Evolutionary conservation across 2,329 filamentous ascomycete genomes (phyloP).

Genomic region (Plenodomus lindquistii): DNA sequence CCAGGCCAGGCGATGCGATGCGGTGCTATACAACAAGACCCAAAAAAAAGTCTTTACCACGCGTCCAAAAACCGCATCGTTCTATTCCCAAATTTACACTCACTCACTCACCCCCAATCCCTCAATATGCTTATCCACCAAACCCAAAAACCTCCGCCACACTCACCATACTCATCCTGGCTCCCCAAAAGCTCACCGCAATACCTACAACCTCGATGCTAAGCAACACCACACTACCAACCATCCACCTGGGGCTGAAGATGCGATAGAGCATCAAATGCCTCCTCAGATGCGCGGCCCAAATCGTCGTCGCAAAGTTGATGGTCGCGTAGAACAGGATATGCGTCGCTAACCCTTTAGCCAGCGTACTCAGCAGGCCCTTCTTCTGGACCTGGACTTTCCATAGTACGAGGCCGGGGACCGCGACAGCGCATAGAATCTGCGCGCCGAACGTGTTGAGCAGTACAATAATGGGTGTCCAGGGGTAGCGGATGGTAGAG

Average conservation of each 20-base stretch:
- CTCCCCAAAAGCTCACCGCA: slow-evolving; percentile 70
- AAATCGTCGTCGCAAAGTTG: slow-evolving; percentile 83
- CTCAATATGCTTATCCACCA: slow-evolving; percentile 8
- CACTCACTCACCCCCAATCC: neutral
- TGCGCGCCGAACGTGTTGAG: slow-evolving; percentile 90
- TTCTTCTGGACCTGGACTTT: slow-evolving; percentile 77
- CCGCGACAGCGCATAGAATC: slow-evolving; percentile 76
- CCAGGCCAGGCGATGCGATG: neutral
- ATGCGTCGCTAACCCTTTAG: slow-evolving; percentile 73
- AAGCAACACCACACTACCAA: slow-evolving; percentile 71
- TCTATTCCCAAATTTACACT: too few relatives aligned
- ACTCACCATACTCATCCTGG: slow-evolving; percentile 75
- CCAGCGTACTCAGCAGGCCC: slow-evolving; percentile 67
- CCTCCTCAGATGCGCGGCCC: slow-evolving; percentile 82
- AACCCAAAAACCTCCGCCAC: slow-evolving; percentile 84
- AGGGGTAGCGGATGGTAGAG: slow-evolving; percentile 81
- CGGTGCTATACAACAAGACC: slow-evolving; percentile 2
- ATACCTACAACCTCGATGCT: slow-evolving; percentile 78
- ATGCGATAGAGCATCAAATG: slow-evolving; percentile 97
- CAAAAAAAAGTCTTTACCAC: neutral
- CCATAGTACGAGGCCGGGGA: slow-evolving; percentile 85
- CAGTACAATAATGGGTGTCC: slow-evolving; percentile 78
- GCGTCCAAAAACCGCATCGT: too few relatives aligned
- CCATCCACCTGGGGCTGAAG: slow-evolving; percentile 89
- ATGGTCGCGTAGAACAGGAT: slow-evolving; percentile 81